These are phyloP conservation scores for Artemisia argyi DNA, from an alignment of 129 eudicot species.

Conservation along the genomic window DNA sequence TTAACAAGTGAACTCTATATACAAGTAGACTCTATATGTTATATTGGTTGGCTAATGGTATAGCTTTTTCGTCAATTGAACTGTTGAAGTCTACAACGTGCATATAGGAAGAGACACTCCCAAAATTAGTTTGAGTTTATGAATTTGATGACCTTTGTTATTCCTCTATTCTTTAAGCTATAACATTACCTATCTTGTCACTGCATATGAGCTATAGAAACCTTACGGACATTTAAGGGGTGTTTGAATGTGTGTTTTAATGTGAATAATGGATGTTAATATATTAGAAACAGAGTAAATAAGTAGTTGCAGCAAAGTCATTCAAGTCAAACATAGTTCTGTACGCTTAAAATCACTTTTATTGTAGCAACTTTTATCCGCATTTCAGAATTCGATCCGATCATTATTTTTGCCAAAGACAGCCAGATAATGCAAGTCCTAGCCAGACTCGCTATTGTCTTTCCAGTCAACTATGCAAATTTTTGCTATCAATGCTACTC, in stretches of 20 bases:
- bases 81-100: no score
- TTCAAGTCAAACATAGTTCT: neutral
- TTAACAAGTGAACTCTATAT: no score
- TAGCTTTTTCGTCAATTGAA: no score
- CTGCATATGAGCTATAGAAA: conserved; percentile 5
- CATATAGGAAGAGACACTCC: no score
- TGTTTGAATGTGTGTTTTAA: neutral
- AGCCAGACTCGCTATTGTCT: neutral
- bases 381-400: neutral
- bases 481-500: neutral
- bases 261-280: neutral
- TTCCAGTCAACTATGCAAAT: neutral
- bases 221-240: neutral
- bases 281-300: no score
- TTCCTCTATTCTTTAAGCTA: neutral
- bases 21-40: no score
- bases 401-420: no score
- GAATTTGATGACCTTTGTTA: no score
- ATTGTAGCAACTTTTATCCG: neutral
- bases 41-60: no score
- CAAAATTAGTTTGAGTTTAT: no score
- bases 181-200: neutral
- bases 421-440: no score
- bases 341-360: neutral
- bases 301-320: no score